Evolutionary conservation across 2,329 filamentous ascomycete genomes (phyloP).

Genomic region (Pestalotiopsis sp.): DNA sequence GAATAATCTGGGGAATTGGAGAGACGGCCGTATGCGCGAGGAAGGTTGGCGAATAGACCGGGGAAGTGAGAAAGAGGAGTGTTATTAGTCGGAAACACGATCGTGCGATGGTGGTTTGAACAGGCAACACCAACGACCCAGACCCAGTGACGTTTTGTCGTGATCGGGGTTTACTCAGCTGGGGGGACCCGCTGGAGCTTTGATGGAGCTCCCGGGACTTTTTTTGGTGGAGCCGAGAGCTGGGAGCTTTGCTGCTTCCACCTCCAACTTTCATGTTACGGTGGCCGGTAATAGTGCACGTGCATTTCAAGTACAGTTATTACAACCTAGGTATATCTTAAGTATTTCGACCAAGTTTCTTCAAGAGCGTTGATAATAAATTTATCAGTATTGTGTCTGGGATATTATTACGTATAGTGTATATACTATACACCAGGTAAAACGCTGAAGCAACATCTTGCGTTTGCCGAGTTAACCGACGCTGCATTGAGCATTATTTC

Average conservation of each 20-base stretch:
- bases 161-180: neutral
- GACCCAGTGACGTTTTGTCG: slow-evolving; percentile 3
- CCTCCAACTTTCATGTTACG: neutral
- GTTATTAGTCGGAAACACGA: neutral
- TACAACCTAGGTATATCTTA: too few relatives aligned
- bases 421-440: too few relatives aligned
- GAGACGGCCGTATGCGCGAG: neutral
- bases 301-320: neutral
- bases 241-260: neutral
- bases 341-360: too few relatives aligned
- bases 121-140: neutral
- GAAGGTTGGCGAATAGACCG: neutral
- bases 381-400: too few relatives aligned
- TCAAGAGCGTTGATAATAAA: too few relatives aligned
- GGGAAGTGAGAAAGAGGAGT: neutral
- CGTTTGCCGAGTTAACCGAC: too few relatives aligned
- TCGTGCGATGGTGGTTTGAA: neutral
- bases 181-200: neutral
- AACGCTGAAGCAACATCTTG: too few relatives aligned
- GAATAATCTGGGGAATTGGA: neutral
- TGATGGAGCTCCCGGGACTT: slow-evolving; percentile 1
- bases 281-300: neutral
- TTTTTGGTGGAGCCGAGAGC: slow-evolving; percentile 2
- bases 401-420: too few relatives aligned
- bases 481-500: too few relatives aligned